Evolutionary conservation across 2,329 filamentous ascomycete species (phyloP).

Genomic region (Elsinoe batatas): DNA sequence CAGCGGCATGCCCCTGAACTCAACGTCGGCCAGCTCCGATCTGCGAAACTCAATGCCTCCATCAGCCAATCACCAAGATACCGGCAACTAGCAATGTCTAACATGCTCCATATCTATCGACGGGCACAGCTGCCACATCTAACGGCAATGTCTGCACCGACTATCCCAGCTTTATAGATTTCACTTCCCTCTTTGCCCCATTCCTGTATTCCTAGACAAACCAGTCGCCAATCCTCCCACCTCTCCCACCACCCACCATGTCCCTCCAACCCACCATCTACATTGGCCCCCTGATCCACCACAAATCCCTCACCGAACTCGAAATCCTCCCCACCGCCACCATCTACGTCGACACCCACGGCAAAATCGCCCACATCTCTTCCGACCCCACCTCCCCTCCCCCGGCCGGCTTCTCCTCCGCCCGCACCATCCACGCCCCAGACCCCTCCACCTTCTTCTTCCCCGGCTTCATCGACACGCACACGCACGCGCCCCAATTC

Average conservation of each 20-base stretch:
- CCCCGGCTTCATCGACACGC: constrained; percentile 82
- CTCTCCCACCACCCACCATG: background rate
- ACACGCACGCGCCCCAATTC: constrained; percentile 91
- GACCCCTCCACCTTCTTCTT: constrained; percentile 62
- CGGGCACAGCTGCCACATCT: no score
- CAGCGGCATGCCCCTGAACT: background rate
- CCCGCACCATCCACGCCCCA: constrained; percentile 29
- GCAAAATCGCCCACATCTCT: constrained; percentile 34
- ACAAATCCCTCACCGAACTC: constrained; percentile 36
- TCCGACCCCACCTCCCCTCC: constrained; percentile 17
- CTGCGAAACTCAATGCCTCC: background rate
- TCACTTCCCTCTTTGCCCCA: background rate
- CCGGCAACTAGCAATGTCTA: background rate
- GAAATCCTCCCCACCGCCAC: constrained; percentile 39
- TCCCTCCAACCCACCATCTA: constrained; percentile 37
- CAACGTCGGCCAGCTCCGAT: constrained; percentile 12
- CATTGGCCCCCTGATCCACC: constrained; percentile 53
- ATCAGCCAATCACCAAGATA: background rate
- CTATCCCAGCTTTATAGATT: background rate
- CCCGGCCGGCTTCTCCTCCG: constrained; percentile 32
- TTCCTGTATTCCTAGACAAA: background rate
- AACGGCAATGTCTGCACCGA: background rate
- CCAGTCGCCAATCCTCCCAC: background rate
- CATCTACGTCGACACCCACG: constrained; percentile 44
- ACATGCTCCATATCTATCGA: background rate